A percentile compares a stretch with the other conserved stretches of the same genome.
These are phyloP conservation scores for Colletotrichum sp. DNA, from an alignment of 2,329 filamentous ascomycete genomes.

Conservation along the genomic window DNA sequence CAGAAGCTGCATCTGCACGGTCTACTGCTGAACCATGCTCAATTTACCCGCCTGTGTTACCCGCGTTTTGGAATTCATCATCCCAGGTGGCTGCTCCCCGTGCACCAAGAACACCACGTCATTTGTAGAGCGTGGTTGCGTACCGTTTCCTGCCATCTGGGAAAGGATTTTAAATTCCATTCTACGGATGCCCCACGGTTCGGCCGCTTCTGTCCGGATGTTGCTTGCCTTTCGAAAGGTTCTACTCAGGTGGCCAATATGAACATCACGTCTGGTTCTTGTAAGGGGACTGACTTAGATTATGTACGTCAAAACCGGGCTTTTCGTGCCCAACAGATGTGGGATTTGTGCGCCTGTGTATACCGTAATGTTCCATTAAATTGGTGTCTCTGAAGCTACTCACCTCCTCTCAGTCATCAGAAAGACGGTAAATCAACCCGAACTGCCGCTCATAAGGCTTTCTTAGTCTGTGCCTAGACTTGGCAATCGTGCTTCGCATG, in stretches of 20 bases:
- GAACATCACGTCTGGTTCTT: fast-evolving
- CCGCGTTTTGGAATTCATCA: not conserved
- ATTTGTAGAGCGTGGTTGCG: not conserved
- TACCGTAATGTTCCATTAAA: fast-evolving
- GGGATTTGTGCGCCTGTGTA: fast-evolving
- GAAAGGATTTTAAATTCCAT: not conserved
- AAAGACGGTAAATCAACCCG: not conserved
- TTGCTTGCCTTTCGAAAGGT: not conserved
- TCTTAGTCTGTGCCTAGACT: not conserved
- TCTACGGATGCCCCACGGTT: not conserved
- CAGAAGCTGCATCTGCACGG: not conserved
- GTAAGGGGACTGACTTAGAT: not conserved
- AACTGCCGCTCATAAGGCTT: not conserved
- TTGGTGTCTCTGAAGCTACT: fast-evolving
- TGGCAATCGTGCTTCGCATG: not conserved
- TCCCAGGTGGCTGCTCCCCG: not conserved
- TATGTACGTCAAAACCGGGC: too few species aligned
- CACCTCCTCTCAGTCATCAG: not conserved
- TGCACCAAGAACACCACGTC: not conserved
- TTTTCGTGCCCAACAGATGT: not conserved
- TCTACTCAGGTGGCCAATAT: not conserved
- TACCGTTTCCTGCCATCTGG: not conserved
- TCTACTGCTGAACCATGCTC: not conserved
- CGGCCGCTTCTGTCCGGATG: not conserved
- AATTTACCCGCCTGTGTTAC: not conserved